Evolutionary conservation across 2,329 filamentous ascomycete species (phyloP).

Genomic region (Colletotrichum musae): DNA sequence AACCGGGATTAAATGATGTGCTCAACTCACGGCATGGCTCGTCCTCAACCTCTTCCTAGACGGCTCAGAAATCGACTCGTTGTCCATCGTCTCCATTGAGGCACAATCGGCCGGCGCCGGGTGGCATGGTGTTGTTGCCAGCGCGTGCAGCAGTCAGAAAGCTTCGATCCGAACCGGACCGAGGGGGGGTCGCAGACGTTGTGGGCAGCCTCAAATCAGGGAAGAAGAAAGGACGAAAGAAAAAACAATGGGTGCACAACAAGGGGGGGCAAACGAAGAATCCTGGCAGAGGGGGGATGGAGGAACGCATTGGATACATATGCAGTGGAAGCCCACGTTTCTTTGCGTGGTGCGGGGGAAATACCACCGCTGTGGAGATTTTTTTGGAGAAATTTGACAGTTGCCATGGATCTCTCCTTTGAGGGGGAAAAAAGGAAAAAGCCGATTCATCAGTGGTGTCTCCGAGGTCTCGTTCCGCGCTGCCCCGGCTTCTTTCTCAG

Average conservation of each 20-base stretch:
- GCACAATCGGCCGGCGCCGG: conserved; percentile 12
- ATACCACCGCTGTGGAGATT: conserved; percentile 27
- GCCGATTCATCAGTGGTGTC: too few relatives aligned
- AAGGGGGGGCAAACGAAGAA: conserved; percentile 30
- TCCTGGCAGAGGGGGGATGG: conserved; percentile 28
- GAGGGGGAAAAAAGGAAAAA: too few relatives aligned
- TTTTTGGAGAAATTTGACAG: conserved; percentile 35
- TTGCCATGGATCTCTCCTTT: neutral
- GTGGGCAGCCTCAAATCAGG: conserved; percentile 2
- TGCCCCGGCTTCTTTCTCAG: conserved; percentile 1
- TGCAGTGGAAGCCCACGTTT: conserved; percentile 25
- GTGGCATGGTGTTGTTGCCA: conserved; percentile 29
- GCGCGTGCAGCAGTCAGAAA: conserved; percentile 2
- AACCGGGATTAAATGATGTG: neutral
- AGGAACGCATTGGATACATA: conserved; percentile 32
- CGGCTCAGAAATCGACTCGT: conserved; percentile 48
- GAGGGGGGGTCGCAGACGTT: conserved; percentile 40
- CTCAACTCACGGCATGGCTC: conserved; percentile 54
- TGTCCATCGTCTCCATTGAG: conserved; percentile 45
- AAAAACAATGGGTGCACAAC: conserved; percentile 37
- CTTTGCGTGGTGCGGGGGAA: conserved; percentile 31
- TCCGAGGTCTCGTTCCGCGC: conserved; percentile 12
- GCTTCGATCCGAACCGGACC: conserved; percentile 51
- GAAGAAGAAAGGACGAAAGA: conserved; percentile 17
- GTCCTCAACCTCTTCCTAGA: conserved; percentile 58